phyloP scores from a whole-genome alignment of 371 early-diverging fungal genomes.

The Mucor sp. region DNA sequence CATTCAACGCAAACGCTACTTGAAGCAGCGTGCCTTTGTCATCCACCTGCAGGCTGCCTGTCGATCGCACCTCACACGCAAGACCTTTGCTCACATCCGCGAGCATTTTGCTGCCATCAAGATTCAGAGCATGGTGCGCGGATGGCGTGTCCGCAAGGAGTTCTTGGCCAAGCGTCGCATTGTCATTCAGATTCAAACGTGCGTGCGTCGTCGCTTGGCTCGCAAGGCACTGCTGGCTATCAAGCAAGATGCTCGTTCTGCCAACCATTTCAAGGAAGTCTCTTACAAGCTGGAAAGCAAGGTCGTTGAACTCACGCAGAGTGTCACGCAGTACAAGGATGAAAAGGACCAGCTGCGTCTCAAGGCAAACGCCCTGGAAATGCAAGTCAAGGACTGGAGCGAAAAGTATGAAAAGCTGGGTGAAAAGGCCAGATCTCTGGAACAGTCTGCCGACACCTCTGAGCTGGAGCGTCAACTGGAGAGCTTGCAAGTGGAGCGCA shows the following conservation, averaged over 20 bases:
- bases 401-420: conserved; percentile 70
- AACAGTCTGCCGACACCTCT: conserved; percentile 50
- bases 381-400: conserved; percentile 65
- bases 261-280: conserved; percentile 88
- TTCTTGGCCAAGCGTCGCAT: conserved; percentile 52
- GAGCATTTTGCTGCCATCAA: conserved; percentile 71
- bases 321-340: conserved; percentile 68
- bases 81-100: conserved; percentile 54
- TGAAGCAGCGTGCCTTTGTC: conserved; percentile 37
- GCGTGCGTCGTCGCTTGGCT: conserved; percentile 76
- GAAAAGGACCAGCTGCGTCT: conserved; percentile 66
- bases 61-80: conserved; percentile 62
- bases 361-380: conserved; percentile 64
- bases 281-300: conserved; percentile 94
- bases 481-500: conserved; percentile 53
- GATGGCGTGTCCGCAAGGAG: conserved; percentile 62
- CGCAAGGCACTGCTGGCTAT: conserved; percentile 58
- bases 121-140: conserved; percentile 73
- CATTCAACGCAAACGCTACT: conserved; percentile 61
- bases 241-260: conserved; percentile 85
- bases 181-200: conserved; percentile 79
- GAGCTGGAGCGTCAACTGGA: conserved; percentile 62
- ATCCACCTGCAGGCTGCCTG: conserved; percentile 47
- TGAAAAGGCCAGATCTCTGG: conserved; percentile 50
- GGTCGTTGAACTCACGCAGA: conserved; percentile 93